Evolutionary conservation across 116 monocot genomes (phyloP), one percentile per base, ranked within the genome.

Genomic region (Posidonia oceanica): DNA sequence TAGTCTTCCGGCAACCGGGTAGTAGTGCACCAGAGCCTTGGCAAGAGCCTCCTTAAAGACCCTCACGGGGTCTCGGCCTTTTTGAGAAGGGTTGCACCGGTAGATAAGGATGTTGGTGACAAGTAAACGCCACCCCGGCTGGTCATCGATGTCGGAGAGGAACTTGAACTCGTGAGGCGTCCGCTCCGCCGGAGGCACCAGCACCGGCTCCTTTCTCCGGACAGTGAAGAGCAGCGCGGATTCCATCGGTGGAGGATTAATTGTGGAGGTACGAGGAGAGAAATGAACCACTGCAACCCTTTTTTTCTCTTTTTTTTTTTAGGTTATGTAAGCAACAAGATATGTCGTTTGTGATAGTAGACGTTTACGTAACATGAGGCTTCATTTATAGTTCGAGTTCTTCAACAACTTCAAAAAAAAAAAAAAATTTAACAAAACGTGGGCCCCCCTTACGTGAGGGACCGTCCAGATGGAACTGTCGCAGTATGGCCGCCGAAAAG

Each of bases 61-160:
- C 52, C 20, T 62, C 17, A 74, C 84, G 1, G 84, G 84, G 75
- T 84, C 75, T 3, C 40, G 53, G n/a, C 72, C 69, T 2, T 5
- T 22, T 59, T 69, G 44, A 44, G 64, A 36, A 11, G 81, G 68
- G 36, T 66, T 39, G 17, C 62, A 53, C 23, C 79, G 72, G 79
- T 87, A 87, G 87, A 87, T 81, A 39, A 84, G 87, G 78, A 87
- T 84, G 36, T 81, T 75, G 2, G 84, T 84, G 71, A 87, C 79
- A 2, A 77, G 84, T 64, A 87, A 84, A 7, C 87, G 74, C 52
- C 84, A 76, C 5, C 87, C 87, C 36, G 81, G 82, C 54, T 87
- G 87, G 73, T 87, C 87, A 69, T 87, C 87, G 69, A 87, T 77
- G 77, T 87, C 87, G 36, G 87, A 87, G 14, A 87, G 79, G 36